Evolutionary conservation across 169 alveolate genomes (phyloP), one percentile per base, ranked within the genome.

Genomic region (Plasmodium reichenowi): DNA sequence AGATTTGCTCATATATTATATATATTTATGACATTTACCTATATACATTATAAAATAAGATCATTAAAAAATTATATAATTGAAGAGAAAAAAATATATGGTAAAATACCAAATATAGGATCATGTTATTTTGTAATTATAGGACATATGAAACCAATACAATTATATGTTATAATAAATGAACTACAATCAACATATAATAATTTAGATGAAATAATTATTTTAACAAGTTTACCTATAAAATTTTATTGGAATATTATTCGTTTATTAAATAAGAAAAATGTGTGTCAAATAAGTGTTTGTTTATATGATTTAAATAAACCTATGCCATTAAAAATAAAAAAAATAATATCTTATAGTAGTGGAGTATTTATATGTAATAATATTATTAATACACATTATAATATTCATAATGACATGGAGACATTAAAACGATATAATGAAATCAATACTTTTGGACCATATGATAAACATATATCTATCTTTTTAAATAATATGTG

Each of bases 351-450:
- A 17, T 71, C 88, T 6, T 72, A 60, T 52, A 72, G 88, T 47
- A 86, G 68, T 43, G 92, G 92, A 1, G 62, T 86, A 10, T 86
- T 86, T 64, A 71, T 86, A 60, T 86, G 92, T 20, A 86, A 86
- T 67, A 86, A 86, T 70, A 66, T 86, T 29, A 62, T 86, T 54
- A 86, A 86, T 9, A 60, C 86, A 12, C 87, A 86, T 74, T 87
- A 86, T 47, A 86, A 86, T 59, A 86, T 86, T 60, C 24, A 45
- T 26, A 86, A 86, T 66, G 92, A 86, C 54, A 86, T 72, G 88
- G 92, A 86, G 45, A 86, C 92, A 17, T 47, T 86, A 59, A 86
- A 86, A 72, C 45, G 92, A 52, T 67, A 86, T 32, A 86, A 72
- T 58, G 92, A 86, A 86, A 72, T 86, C n/a, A 59, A 50, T 29